A percentile compares a stretch with the other conserved stretches of the same genome.
Evolutionary conservation across 164 flowering plant species (phyloP).

Genomic region (Berberis vulgaris): DNA sequence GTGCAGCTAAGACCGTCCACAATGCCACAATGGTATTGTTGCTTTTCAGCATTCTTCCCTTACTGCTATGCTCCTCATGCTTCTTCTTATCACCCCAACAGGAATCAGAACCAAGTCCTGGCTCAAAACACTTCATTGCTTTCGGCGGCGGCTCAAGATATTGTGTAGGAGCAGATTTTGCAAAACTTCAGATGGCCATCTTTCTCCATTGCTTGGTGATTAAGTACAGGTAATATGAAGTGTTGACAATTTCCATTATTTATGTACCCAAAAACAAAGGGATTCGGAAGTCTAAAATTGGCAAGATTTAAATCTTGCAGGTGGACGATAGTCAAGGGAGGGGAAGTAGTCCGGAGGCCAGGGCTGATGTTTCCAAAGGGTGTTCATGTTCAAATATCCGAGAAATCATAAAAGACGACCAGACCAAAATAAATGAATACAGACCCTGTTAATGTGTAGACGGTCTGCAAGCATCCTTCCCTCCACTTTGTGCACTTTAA

Average conservation of each 20-base stretch:
- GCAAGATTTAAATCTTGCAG: constrained; percentile 21
- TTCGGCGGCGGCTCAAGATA: constrained; percentile 26
- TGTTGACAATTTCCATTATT: background rate
- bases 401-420: background rate
- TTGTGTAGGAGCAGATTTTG: background rate
- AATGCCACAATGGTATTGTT: no score
- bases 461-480: no score
- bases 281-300: background rate
- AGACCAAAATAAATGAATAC: no score
- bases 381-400: constrained; percentile 39
- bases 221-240: constrained; percentile 23
- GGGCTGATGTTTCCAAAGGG: constrained; percentile 80
- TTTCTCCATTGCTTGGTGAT: constrained; percentile 31
- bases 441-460: no score
- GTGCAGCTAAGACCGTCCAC: no score
- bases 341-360: constrained; percentile 63
- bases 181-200: constrained; percentile 13
- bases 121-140: constrained; percentile 26
- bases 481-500: no score
- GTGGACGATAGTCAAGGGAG: constrained; percentile 62
- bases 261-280: background rate
- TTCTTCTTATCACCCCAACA: background rate
- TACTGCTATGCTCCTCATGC: no score
- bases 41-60: no score
- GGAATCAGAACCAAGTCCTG: constrained; percentile 14